Evolutionary conservation across 2,329 filamentous ascomycete genomes (phyloP).

Genomic region (Huntiella decipiens): DNA sequence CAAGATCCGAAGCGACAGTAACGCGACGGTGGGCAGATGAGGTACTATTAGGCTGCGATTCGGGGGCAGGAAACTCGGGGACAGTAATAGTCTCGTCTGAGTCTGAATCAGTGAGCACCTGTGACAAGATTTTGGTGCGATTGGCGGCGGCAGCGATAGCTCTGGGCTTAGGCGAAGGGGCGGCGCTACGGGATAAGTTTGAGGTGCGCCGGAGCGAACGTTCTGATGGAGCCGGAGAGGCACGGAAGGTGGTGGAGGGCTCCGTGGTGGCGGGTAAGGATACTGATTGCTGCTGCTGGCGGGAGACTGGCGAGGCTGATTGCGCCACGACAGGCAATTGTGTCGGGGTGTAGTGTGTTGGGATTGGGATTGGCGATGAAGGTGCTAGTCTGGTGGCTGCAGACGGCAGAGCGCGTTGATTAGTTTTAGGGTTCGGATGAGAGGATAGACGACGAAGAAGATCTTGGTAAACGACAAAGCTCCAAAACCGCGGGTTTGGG

Average conservation of each 20-base stretch:
- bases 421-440: too few relatives aligned
- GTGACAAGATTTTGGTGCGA: slow-evolving; percentile 23
- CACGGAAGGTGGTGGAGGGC: slow-evolving; percentile 27
- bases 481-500: too few relatives aligned
- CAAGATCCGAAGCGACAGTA: slow-evolving; percentile 3
- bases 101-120: slow-evolving; percentile 27
- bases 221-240: slow-evolving; percentile 26
- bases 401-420: too few relatives aligned
- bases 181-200: slow-evolving; percentile 14
- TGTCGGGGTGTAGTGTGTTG: neutral
- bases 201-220: slow-evolving; percentile 13
- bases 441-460: too few relatives aligned
- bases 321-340: slow-evolving; percentile 11
- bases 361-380: neutral
- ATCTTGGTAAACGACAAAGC: too few relatives aligned
- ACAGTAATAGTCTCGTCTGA: slow-evolving; percentile 19
- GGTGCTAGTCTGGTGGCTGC: neutral
- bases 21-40: neutral
- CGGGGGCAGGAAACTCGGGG: slow-evolving; percentile 17
- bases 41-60: neutral
- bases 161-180: slow-evolving; percentile 17
- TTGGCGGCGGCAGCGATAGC: slow-evolving; percentile 7
- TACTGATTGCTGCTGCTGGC: slow-evolving; percentile 8
- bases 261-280: neutral
- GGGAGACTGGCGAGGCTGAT: slow-evolving; percentile 6